Conservation (phyloP, 805 yeast genomes). For the Jamesozyma spencerorum region DNA sequence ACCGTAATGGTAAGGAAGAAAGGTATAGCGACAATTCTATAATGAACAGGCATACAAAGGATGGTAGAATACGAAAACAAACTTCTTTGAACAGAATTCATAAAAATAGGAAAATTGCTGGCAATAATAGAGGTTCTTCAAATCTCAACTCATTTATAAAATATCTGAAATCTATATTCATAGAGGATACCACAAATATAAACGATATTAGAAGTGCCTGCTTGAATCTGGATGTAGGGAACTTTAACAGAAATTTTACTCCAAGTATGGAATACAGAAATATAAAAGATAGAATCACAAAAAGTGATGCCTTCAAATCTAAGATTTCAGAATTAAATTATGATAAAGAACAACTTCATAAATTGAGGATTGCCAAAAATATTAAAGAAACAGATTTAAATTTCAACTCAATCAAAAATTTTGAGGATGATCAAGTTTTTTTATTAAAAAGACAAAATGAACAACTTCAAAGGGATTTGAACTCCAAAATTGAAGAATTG, state of each 20-base stretch:
- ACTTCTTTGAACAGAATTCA: no score
- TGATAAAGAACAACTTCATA: slow-evolving; percentile 20
- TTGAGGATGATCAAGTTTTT: slow-evolving; percentile 4
- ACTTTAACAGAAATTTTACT: not conserved
- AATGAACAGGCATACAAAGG: no score
- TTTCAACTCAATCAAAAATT: not conserved
- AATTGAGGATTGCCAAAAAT: slow-evolving; percentile 12
- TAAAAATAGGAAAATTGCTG: no score
- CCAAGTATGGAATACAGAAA: slow-evolving; percentile 2
- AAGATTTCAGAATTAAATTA: slow-evolving; percentile 22
- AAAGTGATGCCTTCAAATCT: slow-evolving; percentile 24
- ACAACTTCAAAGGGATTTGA: slow-evolving; percentile 3
- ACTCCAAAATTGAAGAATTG: not conserved
- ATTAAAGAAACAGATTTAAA: not conserved
- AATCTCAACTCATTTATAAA: not conserved
- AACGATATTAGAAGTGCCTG: slow-evolving; percentile 16
- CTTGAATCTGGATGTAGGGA: slow-evolving; percentile 9
- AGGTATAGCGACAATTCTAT: no score
- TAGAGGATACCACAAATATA: slow-evolving; percentile 17
- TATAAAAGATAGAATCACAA: slow-evolving; percentile 17
- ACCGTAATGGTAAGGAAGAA: no score
- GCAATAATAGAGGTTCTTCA: no score
- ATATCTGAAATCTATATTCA: slow-evolving; percentile 9
- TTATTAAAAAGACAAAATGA: slow-evolving; percentile 7
- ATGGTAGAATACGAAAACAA: no score